Base-by-base conservation (phyloP, 257 asterid genomes). In the Przewalskia tangutica region DNA sequence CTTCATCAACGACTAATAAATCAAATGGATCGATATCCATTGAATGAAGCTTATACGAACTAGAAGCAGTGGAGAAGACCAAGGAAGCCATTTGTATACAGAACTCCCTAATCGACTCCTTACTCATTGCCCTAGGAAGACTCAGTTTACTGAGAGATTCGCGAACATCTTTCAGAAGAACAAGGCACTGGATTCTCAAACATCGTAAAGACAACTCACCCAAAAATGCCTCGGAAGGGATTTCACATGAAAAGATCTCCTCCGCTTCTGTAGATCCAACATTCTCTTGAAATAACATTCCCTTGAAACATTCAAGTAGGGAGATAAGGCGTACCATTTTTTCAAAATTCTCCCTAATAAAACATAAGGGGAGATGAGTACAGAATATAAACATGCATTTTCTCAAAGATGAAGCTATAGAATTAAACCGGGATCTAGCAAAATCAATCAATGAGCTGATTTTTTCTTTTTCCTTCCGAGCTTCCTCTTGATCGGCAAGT, bases 1-100 rank as follows among this genome's bases (percentile, higher is more conserved):
- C 85, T 60, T 82, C 85, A 73, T 82, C 85, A 76, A 82, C 0
- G 8, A 82, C 82, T 59, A 82, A 27, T 18, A 82, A 76, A 32
- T 60, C 66, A 56, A 82, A 64, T 2, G 85, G 77, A 56, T 76
- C 11, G 42, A 82, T 60, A 34, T 82, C 85, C 58, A 48, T 6
- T 42, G 77, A 59, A 42, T 73, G 85, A 42, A 75, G 73, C 82
- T 50, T 75, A 76, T 58, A 76, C 2, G 85, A 82, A 82, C 81
- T 82, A 27, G 85, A 73, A 16, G 77, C 60, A 2, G 85, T 82
- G 56, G 82, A 82, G 13, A 82, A 75, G 17, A 73, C 46, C 55
- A 82, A 42, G 54, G 56, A 82, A 16, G 85, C 51, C 64, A 9
- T 13, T 64, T 59, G 60, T 4, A 75, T 44, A 60, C 82, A 75